Evolutionary conservation across 148 eudicot genomes (phyloP), one percentile per base, ranked within the genome.

Genomic region (Camellia japonica): DNA sequence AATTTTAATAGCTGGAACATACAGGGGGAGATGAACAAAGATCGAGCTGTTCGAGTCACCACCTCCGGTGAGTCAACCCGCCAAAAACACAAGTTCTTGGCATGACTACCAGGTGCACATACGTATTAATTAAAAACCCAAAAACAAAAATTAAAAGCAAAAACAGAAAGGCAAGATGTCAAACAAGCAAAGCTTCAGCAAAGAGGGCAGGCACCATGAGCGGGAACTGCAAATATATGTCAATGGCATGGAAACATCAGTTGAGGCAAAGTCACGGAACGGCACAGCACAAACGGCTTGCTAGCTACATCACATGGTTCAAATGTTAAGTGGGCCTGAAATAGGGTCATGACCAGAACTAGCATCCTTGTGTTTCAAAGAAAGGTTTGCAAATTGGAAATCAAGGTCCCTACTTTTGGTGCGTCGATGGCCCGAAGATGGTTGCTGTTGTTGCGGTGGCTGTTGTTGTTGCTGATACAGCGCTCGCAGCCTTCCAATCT

Each of bases 31-130:
- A 75, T 65, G 59, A 73, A 70, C 70, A 11, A 51, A 30, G 63
- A 43, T 67, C 79, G 63, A 23, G 62, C 75, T 49, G 38, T 73
- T 75, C 19, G 1, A 46, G 74, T 78, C 70, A 87, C 82, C 97
- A 93, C 97, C 97, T 89, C 97, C 84, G 97, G 91, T 79, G 86
- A 92, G 90, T 87, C 90, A 80, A 30, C 79, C 81, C 7, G 52
- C 52, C 52, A 49, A 79, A 87, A 83, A 64, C 79, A 61, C 72
- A 44, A 61, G 60, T 81, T 79, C 90, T 83, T 47, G 80, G 83
- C 80, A 86, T 67, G 91, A 87, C 93, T 75, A 83, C 98, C 93
- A 90, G 98, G 98, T 82, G 98, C 97, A 88, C 84, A 82, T 71
- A 77, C 69, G 56, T 71, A 19, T 77, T 49, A 68, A 81, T 23